Evolutionary conservation across 2,329 filamentous ascomycete species (phyloP).

Genomic region (Paecilomyces dactylethromorphus): DNA sequence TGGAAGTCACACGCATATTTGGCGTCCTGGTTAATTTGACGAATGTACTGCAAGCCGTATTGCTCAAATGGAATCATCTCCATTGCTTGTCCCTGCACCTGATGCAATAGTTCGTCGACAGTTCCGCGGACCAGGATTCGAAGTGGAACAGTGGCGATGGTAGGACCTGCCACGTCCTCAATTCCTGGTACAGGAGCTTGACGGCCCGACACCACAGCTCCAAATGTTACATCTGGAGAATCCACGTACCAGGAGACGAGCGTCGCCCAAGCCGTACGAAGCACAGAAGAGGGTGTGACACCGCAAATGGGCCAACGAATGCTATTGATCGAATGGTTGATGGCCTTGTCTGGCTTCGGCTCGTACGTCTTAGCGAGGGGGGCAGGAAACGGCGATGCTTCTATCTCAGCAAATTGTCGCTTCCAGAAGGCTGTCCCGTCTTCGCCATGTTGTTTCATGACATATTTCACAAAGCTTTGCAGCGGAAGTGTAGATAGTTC

Average conservation of each 20-base stretch:
- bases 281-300: background rate
- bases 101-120: background rate
- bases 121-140: background rate
- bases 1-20: constrained; percentile 1
- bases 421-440: too few species aligned
- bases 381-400: too few species aligned
- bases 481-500: too few species aligned
- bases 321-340: too few species aligned
- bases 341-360: too few species aligned
- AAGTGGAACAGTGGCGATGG: too few species aligned
- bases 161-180: too few species aligned
- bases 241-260: background rate
- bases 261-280: background rate
- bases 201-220: background rate
- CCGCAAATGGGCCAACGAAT: too few species aligned
- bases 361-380: too few species aligned
- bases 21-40: background rate
- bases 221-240: background rate
- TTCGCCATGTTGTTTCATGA: too few species aligned
- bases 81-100: background rate
- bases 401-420: too few species aligned
- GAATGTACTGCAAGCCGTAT: constrained; percentile 3
- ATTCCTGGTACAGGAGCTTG: too few species aligned
- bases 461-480: constrained; percentile 3
- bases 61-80: constrained; percentile 1